Evolutionary conservation across 345 rosid genomes (phyloP).

Genomic region (Salix viminalis): DNA sequence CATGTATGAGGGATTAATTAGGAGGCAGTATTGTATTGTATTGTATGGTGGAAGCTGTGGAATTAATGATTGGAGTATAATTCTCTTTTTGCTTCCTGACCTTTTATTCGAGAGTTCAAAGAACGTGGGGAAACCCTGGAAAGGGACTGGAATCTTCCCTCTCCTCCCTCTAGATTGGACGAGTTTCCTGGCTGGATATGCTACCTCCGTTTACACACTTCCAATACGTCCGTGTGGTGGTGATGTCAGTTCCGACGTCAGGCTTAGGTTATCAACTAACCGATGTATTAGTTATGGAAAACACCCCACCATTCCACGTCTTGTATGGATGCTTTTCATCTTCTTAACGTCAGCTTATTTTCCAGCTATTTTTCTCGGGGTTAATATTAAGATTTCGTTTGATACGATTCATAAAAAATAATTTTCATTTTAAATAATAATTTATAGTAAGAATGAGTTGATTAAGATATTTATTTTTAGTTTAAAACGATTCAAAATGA

Average conservation of each 20-base stretch:
- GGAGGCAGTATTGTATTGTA: neutral
- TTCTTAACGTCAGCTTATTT: too few species aligned
- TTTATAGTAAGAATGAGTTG: too few species aligned
- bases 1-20: neutral
- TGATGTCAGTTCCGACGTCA: conserved; percentile 19
- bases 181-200: neutral
- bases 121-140: neutral
- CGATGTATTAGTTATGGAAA: too few species aligned
- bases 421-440: too few species aligned
- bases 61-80: neutral
- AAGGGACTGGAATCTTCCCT: neutral
- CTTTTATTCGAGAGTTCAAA: neutral
- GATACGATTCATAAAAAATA: too few species aligned
- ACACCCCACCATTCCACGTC: neutral
- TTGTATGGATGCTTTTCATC: neutral
- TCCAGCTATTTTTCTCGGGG: too few species aligned
- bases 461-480: too few species aligned
- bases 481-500: too few species aligned
- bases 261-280: conserved; percentile 10
- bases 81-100: neutral
- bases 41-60: neutral
- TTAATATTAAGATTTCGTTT: neutral
- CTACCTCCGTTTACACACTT: neutral
- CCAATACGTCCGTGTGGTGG: neutral
- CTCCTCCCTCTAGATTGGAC: neutral